A percentile compares a stretch with the other conserved stretches of the same genome.
Evolutionary conservation across 176 grass and related monocot genomes (phyloP).

Genomic region (Calamus simplicifolius): DNA sequence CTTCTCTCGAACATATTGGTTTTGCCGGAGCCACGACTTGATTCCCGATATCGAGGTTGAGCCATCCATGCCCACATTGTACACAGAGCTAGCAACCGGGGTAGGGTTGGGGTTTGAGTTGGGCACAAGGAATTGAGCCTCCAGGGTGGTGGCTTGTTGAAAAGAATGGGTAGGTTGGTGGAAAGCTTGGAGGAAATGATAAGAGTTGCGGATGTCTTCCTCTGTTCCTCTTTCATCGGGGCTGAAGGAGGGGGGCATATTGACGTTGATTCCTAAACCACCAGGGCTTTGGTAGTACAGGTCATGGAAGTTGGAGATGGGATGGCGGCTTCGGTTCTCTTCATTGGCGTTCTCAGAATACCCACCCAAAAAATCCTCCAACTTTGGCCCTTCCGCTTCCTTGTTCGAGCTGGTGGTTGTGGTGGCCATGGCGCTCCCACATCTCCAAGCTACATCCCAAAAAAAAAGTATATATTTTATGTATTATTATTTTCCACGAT

Average conservation of each 20-base stretch:
- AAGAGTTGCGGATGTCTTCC: not conserved
- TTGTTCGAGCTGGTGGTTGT: not conserved
- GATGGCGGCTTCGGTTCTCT: constrained; percentile 13
- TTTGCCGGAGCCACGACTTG: constrained; percentile 87
- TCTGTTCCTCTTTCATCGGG: not conserved
- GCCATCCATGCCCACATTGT: constrained; percentile 28
- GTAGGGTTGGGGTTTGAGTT: constrained; percentile 1
- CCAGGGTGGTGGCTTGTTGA: not conserved
- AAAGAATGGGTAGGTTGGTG: constrained; percentile 8
- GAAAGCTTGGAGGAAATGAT: constrained; percentile 5
- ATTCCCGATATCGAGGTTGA: constrained; percentile 82
- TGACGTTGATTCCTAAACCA: constrained; percentile 57
- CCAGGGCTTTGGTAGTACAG: constrained; percentile 31
- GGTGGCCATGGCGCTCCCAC: constrained; percentile 21
- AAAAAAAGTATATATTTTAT: not conserved
- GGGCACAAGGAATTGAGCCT: not conserved
- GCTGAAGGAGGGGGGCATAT: constrained; percentile 38
- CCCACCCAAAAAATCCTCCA: constrained; percentile 66
- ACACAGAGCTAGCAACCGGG: constrained; percentile 19
- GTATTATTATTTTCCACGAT: too few relatives aligned
- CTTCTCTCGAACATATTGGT: constrained; percentile 34
- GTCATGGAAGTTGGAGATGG: constrained; percentile 10
- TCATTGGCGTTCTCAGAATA: constrained; percentile 27
- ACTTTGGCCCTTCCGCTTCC: constrained; percentile 40
- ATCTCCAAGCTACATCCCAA: constrained; percentile 42